Percentiles rank a stretch among this genome's conserved stretches.
These are phyloP conservation scores for Tulasnella sp. DNA, from an alignment of 768 basidiomycete species.

Conservation along the genomic window DNA sequence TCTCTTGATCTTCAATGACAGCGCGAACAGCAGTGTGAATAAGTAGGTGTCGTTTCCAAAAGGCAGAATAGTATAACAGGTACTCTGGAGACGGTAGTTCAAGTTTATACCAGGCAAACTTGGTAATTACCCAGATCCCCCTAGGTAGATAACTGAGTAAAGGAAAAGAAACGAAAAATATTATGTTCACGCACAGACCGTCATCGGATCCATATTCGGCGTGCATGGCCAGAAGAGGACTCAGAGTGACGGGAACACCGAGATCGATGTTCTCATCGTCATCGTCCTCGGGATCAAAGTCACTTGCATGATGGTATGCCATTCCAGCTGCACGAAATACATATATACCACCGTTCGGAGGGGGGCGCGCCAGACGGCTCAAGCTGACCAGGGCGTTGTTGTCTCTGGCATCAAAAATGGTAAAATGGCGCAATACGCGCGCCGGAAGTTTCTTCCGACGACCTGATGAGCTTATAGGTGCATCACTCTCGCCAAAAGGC, in stretches of 20 bases:
- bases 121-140: neutral
- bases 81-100: neutral
- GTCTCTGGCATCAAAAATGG: conserved; percentile 5
- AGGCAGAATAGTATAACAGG: neutral
- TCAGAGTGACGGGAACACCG: neutral
- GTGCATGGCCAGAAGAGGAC: neutral
- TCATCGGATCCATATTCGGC: neutral
- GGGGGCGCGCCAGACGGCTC: neutral
- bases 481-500: neutral
- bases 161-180: neutral
- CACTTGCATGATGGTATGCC: neutral
- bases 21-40: neutral
- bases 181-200: neutral
- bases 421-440: conserved; percentile 5
- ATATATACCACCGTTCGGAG: neutral
- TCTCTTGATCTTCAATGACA: neutral
- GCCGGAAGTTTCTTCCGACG: neutral
- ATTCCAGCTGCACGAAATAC: conserved; percentile 1
- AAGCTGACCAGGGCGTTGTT: neutral
- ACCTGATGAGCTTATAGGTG: neutral
- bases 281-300: neutral
- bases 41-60: neutral
- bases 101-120: conserved; percentile 8
- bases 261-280: neutral
- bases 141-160: neutral